These are phyloP conservation scores for Corrigiola litoralis DNA, from an alignment of 179 eudicot genomes.

Conservation along the genomic window DNA sequence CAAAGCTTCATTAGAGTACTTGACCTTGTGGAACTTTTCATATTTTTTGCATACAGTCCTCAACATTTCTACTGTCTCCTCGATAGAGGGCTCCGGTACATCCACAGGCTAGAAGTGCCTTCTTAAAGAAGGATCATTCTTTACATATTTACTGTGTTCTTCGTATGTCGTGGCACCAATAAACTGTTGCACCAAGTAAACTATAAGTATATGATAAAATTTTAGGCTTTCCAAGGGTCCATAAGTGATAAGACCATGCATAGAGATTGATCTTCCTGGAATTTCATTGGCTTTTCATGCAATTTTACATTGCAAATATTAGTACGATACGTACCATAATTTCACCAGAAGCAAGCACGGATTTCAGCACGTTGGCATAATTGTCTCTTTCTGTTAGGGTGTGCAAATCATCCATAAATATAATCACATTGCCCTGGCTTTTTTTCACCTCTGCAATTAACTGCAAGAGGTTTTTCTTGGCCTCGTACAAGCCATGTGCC, in stretches of 20 bases:
- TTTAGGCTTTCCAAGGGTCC: too few relatives aligned
- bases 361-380: conserved; percentile 94
- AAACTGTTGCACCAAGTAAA: too few relatives aligned
- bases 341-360: conserved; percentile 95
- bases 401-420: conserved; percentile 94
- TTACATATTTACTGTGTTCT: conserved; percentile 86
- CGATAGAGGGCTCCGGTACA: conserved; percentile 89
- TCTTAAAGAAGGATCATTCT: conserved; percentile 87
- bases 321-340: conserved; percentile 76
- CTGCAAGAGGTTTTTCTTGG: too few relatives aligned
- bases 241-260: too few relatives aligned
- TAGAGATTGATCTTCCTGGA: too few relatives aligned
- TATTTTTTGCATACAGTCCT: conserved; percentile 82
- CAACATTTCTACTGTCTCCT: conserved; percentile 75
- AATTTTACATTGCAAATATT: too few relatives aligned
- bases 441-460: too few relatives aligned
- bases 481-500: too few relatives aligned
- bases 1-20: conserved; percentile 37
- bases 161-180: conserved; percentile 93
- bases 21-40: conserved; percentile 80
- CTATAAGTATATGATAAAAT: too few relatives aligned
- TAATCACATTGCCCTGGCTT: conserved; percentile 73
- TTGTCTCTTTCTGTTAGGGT: conserved; percentile 91
- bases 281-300: too few relatives aligned
- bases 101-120: conserved; percentile 81